Evolutionary conservation across 2,329 filamentous ascomycete genomes (phyloP), one percentile per base, ranked within the genome.

Genomic region (Penicillium sp.): DNA sequence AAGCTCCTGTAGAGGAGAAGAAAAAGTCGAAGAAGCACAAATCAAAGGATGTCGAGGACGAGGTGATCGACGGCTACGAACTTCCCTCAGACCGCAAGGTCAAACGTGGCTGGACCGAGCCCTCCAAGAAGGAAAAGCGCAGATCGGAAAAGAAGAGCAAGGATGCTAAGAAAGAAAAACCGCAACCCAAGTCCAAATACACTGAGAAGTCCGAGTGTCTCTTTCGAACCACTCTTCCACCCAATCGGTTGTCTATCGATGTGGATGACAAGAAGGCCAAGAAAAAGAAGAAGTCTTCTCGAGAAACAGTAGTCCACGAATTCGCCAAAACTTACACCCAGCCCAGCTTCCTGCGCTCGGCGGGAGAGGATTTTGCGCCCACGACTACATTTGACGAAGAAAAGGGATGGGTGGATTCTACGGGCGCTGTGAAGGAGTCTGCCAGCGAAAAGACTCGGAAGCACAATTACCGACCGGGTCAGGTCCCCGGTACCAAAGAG

Each of bases 81-180:
- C 76, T 99, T 36, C 82, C 85, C 6, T 79, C 84, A 16, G 87
- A 84, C 43, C 84, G 92, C 61, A 89, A 89, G 65, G 85, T 96
- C 55, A 95, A 94, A 78, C 81, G 92, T 55, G 92, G 91, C 5
- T 96, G 92, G 92, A 93, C 89, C 0, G 88, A 91, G 56, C 80
- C 86, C 1, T 76, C 79, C 21, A 63, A 78, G 76, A 60, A 74
- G 47, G 67, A 74, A 52, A 67, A 73, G 54, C 65, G 74, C 29
- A 70, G 69, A 42, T 78, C 77, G 39, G 74, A 79, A 28, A 75
- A 79, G 23, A 78, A 77, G 56, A 73, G 80, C 52, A 79, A 79
- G 48, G 80, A 83, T 51, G 80, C 84, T 52, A 81, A 85, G 61
- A 76, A 78, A 52, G 77, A 79, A 62, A 84, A 81, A 68, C 77